These are phyloP conservation scores for Tylopilus vinaceipallidus DNA, from an alignment of 768 basidiomycete genomes.

Conservation along the genomic window DNA sequence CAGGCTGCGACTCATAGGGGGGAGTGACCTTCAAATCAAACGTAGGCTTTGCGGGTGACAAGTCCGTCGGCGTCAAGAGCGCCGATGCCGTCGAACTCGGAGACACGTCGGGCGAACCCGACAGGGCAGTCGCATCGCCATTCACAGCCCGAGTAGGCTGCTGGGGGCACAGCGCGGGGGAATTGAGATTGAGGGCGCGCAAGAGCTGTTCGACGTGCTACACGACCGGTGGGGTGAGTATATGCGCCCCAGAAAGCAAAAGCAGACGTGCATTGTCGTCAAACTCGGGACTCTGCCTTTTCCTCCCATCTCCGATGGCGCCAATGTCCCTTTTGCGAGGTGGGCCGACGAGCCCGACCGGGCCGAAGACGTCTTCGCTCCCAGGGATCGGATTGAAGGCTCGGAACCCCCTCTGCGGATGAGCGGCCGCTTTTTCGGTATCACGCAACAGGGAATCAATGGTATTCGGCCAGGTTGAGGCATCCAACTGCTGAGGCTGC, in stretches of 20 bases:
- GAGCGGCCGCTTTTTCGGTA: slow-evolving; percentile 40
- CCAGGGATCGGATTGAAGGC: slow-evolving; percentile 23
- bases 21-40: slow-evolving; percentile 57
- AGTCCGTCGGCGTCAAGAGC: slow-evolving; percentile 71
- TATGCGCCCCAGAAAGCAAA: slow-evolving; percentile 24
- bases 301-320: slow-evolving; percentile 79
- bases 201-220: slow-evolving; percentile 82
- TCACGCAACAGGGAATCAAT: slow-evolving; percentile 60
- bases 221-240: slow-evolving; percentile 25
- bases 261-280: slow-evolving; percentile 43
- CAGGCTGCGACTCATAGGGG: slow-evolving; percentile 45
- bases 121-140: slow-evolving; percentile 37
- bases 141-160: slow-evolving; percentile 43
- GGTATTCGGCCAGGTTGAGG: slow-evolving; percentile 65
- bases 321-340: slow-evolving; percentile 54
- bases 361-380: slow-evolving; percentile 68
- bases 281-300: slow-evolving; percentile 54
- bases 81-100: slow-evolving; percentile 71
- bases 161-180: slow-evolving; percentile 56
- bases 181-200: slow-evolving; percentile 76
- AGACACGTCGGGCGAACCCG: slow-evolving; percentile 67
- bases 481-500: slow-evolving; percentile 66
- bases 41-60: slow-evolving; percentile 58
- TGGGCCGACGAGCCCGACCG: slow-evolving; percentile 37
- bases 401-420: slow-evolving; percentile 28